These are phyloP conservation scores for Fusarium nanum DNA, from an alignment of 2,329 filamentous ascomycete species.

Conservation along the genomic window DNA sequence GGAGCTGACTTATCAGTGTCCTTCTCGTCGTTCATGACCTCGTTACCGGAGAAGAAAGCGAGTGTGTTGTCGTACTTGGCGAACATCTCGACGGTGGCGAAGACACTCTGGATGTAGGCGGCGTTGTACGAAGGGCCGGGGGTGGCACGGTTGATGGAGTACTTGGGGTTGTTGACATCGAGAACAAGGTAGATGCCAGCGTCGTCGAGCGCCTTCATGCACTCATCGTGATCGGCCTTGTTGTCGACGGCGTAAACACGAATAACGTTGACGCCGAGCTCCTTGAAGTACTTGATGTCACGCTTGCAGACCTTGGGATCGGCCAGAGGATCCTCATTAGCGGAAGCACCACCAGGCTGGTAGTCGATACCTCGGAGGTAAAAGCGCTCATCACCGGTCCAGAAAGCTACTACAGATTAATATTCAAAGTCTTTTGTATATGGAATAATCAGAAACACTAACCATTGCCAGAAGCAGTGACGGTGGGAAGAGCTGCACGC, in stretches of 20 bases:
- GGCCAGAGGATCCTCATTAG: constrained; percentile 78
- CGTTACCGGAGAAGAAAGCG: constrained; percentile 86
- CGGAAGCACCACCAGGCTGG: constrained; percentile 70
- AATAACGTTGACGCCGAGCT: constrained; percentile 89
- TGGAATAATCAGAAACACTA: constrained; percentile 33
- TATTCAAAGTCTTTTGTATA: background rate
- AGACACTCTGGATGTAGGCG: constrained; percentile 84
- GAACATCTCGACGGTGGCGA: constrained; percentile 89
- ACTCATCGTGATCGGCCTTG: constrained; percentile 80
- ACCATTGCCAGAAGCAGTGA: constrained; percentile 70
- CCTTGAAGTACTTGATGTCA: constrained; percentile 84
- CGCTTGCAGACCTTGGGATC: constrained; percentile 77
- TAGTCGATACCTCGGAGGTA: constrained; percentile 72
- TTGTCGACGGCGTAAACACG: constrained; percentile 96
- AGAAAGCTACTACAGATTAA: constrained; percentile 62
- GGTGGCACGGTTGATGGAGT: constrained; percentile 83
- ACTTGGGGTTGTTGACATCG: constrained; percentile 89
- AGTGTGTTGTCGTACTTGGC: constrained; percentile 86
- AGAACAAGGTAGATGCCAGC: constrained; percentile 93
- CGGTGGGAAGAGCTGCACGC: constrained; percentile 61
- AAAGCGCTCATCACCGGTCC: constrained; percentile 64
- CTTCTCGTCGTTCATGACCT: constrained; percentile 77
- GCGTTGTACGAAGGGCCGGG: constrained; percentile 89
- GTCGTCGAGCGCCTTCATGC: constrained; percentile 83
- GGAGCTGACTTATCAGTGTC: constrained; percentile 74